Evolutionary conservation across 768 basidiomycete genomes (phyloP), one percentile per base, ranked within the genome.

Genomic region (Mycena epipterygia): DNA sequence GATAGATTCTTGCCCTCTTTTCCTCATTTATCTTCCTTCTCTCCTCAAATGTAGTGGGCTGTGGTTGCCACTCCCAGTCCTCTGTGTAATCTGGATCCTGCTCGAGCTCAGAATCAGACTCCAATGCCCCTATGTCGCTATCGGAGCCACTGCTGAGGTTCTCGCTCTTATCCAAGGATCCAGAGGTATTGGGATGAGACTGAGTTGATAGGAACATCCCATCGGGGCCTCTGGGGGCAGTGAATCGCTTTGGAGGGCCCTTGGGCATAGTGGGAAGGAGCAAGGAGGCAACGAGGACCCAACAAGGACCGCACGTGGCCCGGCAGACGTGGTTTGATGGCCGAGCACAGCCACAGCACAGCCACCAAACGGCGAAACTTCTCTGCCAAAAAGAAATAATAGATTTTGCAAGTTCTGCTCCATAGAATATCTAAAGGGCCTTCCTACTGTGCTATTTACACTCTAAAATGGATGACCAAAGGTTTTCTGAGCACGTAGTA

Each of bases 61-160:
- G 53, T 56, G 53, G 53, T 39, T 56, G 53, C 53, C 33, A 33
- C 33, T 56, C 53, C 53, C 53, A 56, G 53, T 56, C 55, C 55
- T 57, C 37, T 39, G 55, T 41, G 25, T 57, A 57, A 41, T 39
- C 55, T 41, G 55, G 25, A 25, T 41, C 55, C 25, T 41, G 13
- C 37, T 41, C 37, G 35, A 41, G 37, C 55, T 39, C 37, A 57
- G 35, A 57, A 57, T 57, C 55, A 27, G 55, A 57, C 23, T 41
- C 23, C 37, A 41, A 27, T 57, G 53, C 53, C 53, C 11, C 53
- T 56, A 27, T 57, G 53, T 35, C 53, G 2, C 53, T 56, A 56
- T 56, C 53, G 16, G 33, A 37, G 53, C n/a, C 33, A 56, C 52
- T 53, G 32, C 52, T 42, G 42, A 42, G 42, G 42, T 42, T 42